A percentile compares a stretch with the other conserved stretches of the same genome.
Conservation (phyloP, 371 early-diverging fungal species). For the Entomophthora muscae region DNA sequence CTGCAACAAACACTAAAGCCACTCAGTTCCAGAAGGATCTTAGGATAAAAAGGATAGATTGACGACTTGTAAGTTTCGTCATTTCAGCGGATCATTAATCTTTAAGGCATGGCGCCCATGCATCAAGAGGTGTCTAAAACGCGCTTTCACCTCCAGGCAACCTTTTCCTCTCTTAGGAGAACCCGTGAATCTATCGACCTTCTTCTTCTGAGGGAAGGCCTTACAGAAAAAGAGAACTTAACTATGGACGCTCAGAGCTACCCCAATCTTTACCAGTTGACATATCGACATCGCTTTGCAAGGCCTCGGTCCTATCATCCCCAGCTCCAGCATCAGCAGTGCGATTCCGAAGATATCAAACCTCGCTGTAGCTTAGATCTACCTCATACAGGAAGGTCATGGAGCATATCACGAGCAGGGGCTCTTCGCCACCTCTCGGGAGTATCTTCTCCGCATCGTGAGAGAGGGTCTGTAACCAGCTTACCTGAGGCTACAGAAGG, state of each 20-base stretch:
- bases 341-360: not conserved
- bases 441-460: too few species aligned
- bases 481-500: not conserved
- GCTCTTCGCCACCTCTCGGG: not conserved
- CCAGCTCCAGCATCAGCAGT: not conserved
- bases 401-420: not conserved
- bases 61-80: not conserved
- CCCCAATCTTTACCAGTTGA: constrained; percentile 3
- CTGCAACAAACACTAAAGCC: not conserved
- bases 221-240: not conserved
- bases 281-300: not conserved
- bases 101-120: not conserved
- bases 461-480: not conserved
- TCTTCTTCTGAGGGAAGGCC: not conserved
- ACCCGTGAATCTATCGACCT: not conserved
- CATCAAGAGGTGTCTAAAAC: constrained; percentile 3
- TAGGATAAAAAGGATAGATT: not conserved
- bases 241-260: not conserved
- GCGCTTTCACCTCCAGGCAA: not conserved
- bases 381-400: not conserved
- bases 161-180: not conserved
- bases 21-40: not conserved
- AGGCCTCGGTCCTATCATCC: not conserved
- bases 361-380: constrained; percentile 4
- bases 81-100: not conserved